These are phyloP conservation scores for Alternaria sp. DNA, from an alignment of 2,329 filamentous ascomycete species.

Conservation along the genomic window DNA sequence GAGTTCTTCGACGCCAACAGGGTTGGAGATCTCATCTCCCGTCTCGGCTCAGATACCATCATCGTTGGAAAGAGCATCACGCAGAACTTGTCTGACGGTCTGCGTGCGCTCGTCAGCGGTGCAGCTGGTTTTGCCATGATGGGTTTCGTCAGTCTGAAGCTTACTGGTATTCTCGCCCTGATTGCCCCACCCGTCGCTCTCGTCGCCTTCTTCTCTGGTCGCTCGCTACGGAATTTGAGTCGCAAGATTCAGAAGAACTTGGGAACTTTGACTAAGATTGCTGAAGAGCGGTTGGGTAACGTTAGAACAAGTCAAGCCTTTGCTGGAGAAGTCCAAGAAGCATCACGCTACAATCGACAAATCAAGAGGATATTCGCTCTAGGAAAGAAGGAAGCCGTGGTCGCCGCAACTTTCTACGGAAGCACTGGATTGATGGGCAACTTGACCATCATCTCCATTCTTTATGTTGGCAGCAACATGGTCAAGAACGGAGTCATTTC, in stretches of 20 bases:
- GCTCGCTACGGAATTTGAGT: conserved; percentile 86
- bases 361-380: conserved; percentile 91
- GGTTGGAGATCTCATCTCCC: conserved; percentile 93
- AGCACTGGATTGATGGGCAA: conserved; percentile 91
- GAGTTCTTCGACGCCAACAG: conserved; percentile 99
- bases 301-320: conserved; percentile 97
- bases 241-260: conserved; percentile 93
- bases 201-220: conserved; percentile 89
- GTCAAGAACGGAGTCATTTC: conserved; percentile 86
- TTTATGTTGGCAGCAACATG: conserved; percentile 90
- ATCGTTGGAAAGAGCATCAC: conserved; percentile 99
- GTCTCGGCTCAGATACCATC: conserved; percentile 93
- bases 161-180: conserved; percentile 84
- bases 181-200: conserved; percentile 92
- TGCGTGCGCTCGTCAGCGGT: conserved; percentile 88
- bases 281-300: conserved; percentile 96
- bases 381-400: conserved; percentile 84
- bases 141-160: conserved; percentile 91
- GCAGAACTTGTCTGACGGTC: conserved; percentile 95
- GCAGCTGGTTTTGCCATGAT: conserved; percentile 89
- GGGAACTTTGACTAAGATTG: conserved; percentile 93
- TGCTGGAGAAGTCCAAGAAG: conserved; percentile 89
- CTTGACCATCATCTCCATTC: conserved; percentile 89
- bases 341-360: conserved; percentile 89
- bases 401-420: conserved; percentile 90